phyloP scores from a whole-genome alignment of 306 rosid species.

The Acacia crassicarpa region DNA sequence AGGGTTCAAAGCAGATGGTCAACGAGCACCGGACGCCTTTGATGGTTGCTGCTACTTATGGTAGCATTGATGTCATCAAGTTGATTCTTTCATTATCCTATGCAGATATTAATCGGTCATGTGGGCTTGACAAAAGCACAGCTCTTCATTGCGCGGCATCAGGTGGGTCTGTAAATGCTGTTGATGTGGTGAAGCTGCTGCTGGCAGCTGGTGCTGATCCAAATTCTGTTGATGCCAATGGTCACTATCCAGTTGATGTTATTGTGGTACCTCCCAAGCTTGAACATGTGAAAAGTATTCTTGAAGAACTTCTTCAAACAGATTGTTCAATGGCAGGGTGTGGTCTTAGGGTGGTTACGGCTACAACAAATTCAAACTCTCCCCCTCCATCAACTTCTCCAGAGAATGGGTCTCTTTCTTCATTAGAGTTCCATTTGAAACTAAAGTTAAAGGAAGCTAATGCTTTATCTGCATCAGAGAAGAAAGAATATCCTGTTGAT shows the following conservation, averaged over 20 bases:
- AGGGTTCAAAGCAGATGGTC: conserved; percentile 89
- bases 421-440: conserved; percentile 57
- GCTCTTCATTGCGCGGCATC: conserved; percentile 96
- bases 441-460: conserved; percentile 52
- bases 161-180: conserved; percentile 79
- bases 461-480: conserved; percentile 62
- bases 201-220: conserved; percentile 85
- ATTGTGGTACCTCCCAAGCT: conserved; percentile 69
- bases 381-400: conserved; percentile 71
- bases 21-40: conserved; percentile 78
- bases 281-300: conserved; percentile 44
- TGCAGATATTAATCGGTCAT: conserved; percentile 57
- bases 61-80: conserved; percentile 73
- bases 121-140: conserved; percentile 83
- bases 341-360: conserved; percentile 49
- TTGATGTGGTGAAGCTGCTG: conserved; percentile 71
- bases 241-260: conserved; percentile 66
- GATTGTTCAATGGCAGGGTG: conserved; percentile 50
- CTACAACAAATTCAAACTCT: conserved; percentile 46
- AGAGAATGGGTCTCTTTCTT: conserved; percentile 62
- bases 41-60: conserved; percentile 96
- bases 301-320: conserved; percentile 69
- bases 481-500: conserved; percentile 88
- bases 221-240: conserved; percentile 68
- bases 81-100: conserved; percentile 65